Evolutionary conservation across 352 stramenopile genomes (phyloP).

Genomic region (Thraustochytrium sp.): DNA sequence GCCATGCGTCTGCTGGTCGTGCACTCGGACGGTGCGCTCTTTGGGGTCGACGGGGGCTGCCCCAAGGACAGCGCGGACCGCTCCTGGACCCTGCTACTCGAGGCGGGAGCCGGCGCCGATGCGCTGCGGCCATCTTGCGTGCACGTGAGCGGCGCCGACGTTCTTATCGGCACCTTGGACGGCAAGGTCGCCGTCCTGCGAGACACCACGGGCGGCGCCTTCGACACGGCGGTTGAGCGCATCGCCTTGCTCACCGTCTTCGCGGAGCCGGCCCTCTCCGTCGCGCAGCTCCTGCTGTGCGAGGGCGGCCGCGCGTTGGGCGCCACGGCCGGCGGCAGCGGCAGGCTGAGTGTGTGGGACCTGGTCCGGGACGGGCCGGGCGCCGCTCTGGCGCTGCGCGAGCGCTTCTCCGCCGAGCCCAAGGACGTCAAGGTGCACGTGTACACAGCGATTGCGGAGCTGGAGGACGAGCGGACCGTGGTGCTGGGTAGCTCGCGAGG

Average conservation of each 20-base stretch:
- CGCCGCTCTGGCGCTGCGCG: background rate
- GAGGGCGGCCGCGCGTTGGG: background rate
- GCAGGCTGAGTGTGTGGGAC: background rate
- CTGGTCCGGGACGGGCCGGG: background rate
- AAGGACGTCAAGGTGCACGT: background rate
- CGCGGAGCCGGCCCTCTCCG: background rate
- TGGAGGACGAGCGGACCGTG: background rate
- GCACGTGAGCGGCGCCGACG: background rate
- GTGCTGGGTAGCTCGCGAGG: background rate
- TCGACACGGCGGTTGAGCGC: background rate
- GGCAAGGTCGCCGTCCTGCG: background rate
- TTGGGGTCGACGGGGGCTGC: background rate
- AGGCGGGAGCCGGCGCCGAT: background rate
- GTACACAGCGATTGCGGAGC: background rate
- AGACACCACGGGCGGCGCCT: background rate
- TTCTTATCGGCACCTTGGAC: background rate
- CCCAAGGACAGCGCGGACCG: too few species aligned
- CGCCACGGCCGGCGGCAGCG: background rate
- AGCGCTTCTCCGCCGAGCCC: background rate
- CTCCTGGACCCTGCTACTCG: background rate
- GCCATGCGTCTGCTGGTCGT: background rate
- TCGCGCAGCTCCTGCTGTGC: background rate
- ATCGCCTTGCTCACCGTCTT: background rate
- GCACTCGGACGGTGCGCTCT: background rate
- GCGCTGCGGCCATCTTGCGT: background rate